Evolutionary conservation across 2,329 filamentous ascomycete genomes (phyloP), one percentile per base, ranked within the genome.

Genomic region (Ceratocystis eucalypticola): DNA sequence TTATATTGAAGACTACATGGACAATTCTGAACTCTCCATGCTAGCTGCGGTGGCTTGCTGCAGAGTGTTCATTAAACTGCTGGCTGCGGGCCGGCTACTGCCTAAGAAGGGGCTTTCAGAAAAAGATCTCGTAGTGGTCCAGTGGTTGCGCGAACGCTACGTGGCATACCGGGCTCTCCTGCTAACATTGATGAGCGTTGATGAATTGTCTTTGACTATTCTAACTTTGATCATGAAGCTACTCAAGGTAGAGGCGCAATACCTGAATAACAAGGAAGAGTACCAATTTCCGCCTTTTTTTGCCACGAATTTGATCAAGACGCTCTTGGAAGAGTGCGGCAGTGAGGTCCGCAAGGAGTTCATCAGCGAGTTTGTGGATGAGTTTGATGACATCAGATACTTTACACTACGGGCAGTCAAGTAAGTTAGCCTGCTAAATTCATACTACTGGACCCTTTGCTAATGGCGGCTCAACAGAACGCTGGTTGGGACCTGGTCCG

Each of bases 351-450:
- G 85, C 63, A 80, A 84, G 61, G 86, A 90, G 66, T 96, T 93
- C 70, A 79, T 88, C 30, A 83, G 89, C 67, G 90, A 90, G 70
- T 96, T 86, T 73, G 80, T 91, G 62, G 86, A 89, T 73, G 81
- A 87, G 74, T 91, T 87, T 73, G 88, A 94, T 72, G 94, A 97
- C 74, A 80, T 96, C 68, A 82, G 90, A 69, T 96, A 87, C 74
- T 91, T 88, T 74, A 90, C 91, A 0, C 89, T 96, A 73, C 81
- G 86, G 71, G 83, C 84, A 15, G 78, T 96, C 70, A 83, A 83
- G 87, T 90, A 82, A 71, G 85, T 79, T 17, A 2, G 8, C 8
- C 5, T 37, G 10, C 8, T 73, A 50, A 67, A 68, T 15, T 44
- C 22, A n/a, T 2, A 3, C 33, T 6, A 12, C 25, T 2, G 2